These are phyloP conservation scores for Omphalea diandra DNA, from an alignment of 441 rosid genomes.

Conservation along the genomic window DNA sequence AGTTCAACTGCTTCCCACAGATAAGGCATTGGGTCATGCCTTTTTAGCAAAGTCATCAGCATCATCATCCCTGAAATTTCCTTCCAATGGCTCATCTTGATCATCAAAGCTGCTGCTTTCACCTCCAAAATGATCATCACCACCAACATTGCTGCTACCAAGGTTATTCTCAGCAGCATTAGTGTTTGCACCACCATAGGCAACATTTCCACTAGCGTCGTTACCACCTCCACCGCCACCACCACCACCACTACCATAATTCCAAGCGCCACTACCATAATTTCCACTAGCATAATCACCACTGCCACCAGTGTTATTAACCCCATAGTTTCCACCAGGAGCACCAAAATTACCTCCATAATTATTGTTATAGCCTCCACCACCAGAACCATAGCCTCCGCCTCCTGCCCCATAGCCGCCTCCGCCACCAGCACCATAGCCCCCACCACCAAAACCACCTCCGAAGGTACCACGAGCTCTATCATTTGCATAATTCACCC, in stretches of 20 bases:
- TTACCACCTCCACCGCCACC: slow-evolving; percentile 16
- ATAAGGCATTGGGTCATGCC: slow-evolving; percentile 38
- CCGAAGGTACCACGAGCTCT: slow-evolving; percentile 37
- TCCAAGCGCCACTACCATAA: slow-evolving; percentile 23
- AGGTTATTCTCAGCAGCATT: slow-evolving; percentile 22
- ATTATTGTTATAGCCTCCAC: slow-evolving; percentile 19
- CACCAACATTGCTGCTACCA: slow-evolving; percentile 14
- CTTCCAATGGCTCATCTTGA: slow-evolving; percentile 24
- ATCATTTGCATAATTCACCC: slow-evolving; percentile 78
- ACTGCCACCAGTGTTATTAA: slow-evolving; percentile 9
- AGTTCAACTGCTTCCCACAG: slow-evolving; percentile 1
- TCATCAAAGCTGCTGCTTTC: slow-evolving; percentile 24
- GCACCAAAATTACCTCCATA: slow-evolving; percentile 27
- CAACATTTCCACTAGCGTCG: slow-evolving; percentile 7
- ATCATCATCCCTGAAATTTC: slow-evolving; percentile 40
- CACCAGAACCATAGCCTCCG: slow-evolving; percentile 23
- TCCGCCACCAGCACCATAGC: slow-evolving; percentile 25
- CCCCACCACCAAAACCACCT: slow-evolving; percentile 17
- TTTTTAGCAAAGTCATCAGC: slow-evolving; percentile 60
- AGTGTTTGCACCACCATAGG: background rate
- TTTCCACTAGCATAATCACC: slow-evolving; percentile 19
- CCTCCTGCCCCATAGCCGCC: slow-evolving; percentile 25
- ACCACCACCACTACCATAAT: slow-evolving; percentile 26
- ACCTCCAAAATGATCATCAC: slow-evolving; percentile 30
- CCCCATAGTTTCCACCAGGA: slow-evolving; percentile 27